Base-by-base conservation (phyloP, 2,329 filamentous ascomycete species). In the Xylariaceae sp. region DNA sequence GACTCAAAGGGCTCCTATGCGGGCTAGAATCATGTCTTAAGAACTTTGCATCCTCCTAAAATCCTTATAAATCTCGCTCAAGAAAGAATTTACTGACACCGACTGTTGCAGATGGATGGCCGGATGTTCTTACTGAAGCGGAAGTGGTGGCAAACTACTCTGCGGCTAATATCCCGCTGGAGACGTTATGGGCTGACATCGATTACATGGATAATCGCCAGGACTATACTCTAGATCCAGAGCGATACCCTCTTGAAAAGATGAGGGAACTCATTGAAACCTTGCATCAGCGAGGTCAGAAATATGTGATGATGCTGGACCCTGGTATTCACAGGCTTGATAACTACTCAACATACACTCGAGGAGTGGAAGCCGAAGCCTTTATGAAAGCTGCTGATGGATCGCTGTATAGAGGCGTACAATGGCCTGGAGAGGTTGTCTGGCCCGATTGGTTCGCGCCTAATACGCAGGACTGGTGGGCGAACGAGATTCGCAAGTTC, bases 221-320 rank as follows among this genome's bases (percentile, higher is more conserved):
- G 57, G 75, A 82, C 45, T 86, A 85, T 68, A 84, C 81, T 0
- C 72, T 79, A 0, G 83, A 86, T 62, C 77, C 80, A 0, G 74
- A 79, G 12, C 75, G 82, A 28, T 86, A 83, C 67, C 78, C 82
- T 1, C 61, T 85, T 7, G 53, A 76, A 0, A 78, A 80, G 67
- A 80, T 89, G 76, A 81, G 80, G 40, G 79, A 87, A 61, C 71
- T 88, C 4, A 83, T 84, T 24, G 73, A 77, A 5, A 81, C 85
- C 40, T 76, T 90, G 1, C 85, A 88, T 65, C 67, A 73, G 11
- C 78, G 82, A 47, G 71, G 84, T n/a, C 85, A 87, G 65, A 78
- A 84, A 28, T 87, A 87, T 62, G 79, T 87, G 24, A 74, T 89
- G 43, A 90, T 90, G 80, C 83, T 90, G 5, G 87, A 90, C 66